phyloP scores from a whole-genome alignment of 2,329 filamentous ascomycete species.

The Stromatinia cepivora region DNA sequence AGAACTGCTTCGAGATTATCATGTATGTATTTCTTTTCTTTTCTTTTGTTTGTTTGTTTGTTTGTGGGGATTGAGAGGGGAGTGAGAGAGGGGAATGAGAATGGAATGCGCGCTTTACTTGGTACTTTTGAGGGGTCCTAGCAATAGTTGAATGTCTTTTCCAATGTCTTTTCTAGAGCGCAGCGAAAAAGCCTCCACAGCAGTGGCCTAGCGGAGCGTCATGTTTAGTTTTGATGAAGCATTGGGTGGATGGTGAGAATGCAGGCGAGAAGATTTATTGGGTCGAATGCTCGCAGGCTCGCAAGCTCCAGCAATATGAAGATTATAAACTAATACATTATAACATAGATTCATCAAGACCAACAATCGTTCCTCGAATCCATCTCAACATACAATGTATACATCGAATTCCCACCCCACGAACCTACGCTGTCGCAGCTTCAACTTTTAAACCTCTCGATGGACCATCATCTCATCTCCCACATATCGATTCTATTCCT shows the following conservation, averaged over 20 bases:
- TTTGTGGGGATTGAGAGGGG: no score
- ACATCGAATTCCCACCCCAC: constrained; percentile 23
- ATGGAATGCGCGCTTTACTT: no score
- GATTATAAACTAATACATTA: neutral
- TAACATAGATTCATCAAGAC: neutral
- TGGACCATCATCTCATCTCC: constrained; percentile 40
- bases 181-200: no score
- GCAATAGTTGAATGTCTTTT: no score
- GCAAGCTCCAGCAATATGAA: neutral
- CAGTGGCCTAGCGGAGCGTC: no score
- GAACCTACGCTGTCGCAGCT: constrained; percentile 39
- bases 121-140: no score
- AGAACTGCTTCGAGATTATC: constrained; percentile 15
- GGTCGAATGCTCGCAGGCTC: neutral
- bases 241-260: no score
- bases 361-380: neutral
- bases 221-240: no score
- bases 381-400: neutral
- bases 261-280: no score
- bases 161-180: no score
- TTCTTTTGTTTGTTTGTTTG: neutral
- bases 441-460: constrained; percentile 33
- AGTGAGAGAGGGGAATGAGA: no score
- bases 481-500: constrained; percentile 39
- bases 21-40: constrained; percentile 4